phyloP scores from a whole-genome alignment of 2,329 filamentous ascomycete species.

The Rhinocladiella similis region DNA sequence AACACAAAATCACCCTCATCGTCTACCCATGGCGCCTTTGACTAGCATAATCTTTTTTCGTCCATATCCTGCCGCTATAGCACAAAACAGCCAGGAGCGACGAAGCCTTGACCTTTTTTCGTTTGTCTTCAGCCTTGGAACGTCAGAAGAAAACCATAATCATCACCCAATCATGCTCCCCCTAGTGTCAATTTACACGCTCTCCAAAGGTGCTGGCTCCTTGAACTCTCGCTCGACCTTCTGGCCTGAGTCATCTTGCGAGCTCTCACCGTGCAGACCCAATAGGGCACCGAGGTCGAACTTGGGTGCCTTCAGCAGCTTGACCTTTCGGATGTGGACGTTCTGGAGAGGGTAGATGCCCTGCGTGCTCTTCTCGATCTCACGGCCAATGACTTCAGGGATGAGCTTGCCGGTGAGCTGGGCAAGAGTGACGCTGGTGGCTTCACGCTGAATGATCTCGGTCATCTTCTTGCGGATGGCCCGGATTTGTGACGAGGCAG shows the following conservation, averaged over 20 bases:
- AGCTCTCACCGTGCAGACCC: constrained; percentile 95
- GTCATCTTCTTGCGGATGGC: constrained; percentile 99
- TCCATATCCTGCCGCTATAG: background rate
- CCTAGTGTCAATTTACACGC: constrained; percentile 66
- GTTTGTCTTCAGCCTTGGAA: background rate
- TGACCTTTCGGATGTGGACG: constrained; percentile 99
- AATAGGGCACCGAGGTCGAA: constrained; percentile 97
- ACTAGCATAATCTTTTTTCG: background rate
- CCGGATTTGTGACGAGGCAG: constrained; percentile 93
- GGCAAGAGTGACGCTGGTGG: constrained; percentile 86
- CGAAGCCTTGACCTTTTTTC: background rate
- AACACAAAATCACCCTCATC: background rate
- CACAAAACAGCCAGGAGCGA: background rate
- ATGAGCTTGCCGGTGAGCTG: constrained; percentile 99
- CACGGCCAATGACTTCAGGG: constrained; percentile 97
- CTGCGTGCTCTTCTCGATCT: constrained; percentile 99
- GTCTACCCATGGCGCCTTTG: background rate
- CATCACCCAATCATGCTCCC: background rate
- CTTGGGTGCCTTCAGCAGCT: constrained; percentile 98
- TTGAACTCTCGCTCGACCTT: constrained; percentile 99
- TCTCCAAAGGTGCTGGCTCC: constrained; percentile 86
- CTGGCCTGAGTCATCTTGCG: constrained; percentile 92
- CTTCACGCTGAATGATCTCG: constrained; percentile 97
- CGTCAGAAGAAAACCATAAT: too few species aligned
- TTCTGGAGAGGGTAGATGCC: constrained; percentile 99